A percentile compares a stretch with the other conserved stretches of the same genome.
phyloP scores from a whole-genome alignment of 371 early-diverging fungal species.

The Mortierella sp. region DNA sequence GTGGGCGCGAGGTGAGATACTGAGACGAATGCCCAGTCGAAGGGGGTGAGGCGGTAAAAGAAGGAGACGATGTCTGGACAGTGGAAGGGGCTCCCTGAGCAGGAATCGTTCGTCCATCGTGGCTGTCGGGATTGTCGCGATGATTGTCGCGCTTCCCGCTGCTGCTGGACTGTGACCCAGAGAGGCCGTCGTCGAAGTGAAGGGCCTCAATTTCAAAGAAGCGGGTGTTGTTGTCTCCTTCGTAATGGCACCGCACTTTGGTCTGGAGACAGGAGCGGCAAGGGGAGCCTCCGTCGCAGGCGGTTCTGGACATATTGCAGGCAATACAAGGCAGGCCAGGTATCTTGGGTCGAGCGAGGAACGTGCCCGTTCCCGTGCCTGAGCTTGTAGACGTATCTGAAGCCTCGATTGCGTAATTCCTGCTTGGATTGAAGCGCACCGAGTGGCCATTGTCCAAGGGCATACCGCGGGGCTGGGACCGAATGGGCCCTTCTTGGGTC shows the following conservation, averaged over 20 bases:
- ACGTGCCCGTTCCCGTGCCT: constrained; percentile 25
- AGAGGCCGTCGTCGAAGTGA: constrained; percentile 28
- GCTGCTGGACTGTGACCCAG: constrained; percentile 14
- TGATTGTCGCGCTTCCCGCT: constrained; percentile 8
- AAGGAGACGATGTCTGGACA: constrained; percentile 11
- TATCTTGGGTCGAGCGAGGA: constrained; percentile 34
- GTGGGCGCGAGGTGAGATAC: constrained; percentile 16
- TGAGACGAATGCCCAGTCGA: neutral
- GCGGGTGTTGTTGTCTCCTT: constrained; percentile 48
- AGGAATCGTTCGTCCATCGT: constrained; percentile 6
- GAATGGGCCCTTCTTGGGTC: constrained; percentile 36
- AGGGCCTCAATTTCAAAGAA: constrained; percentile 54
- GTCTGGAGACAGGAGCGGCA: constrained; percentile 30
- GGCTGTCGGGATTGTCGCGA: constrained; percentile 28
- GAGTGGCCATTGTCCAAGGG: constrained; percentile 39
- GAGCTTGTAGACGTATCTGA: constrained; percentile 10
- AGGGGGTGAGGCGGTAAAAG: constrained; percentile 1
- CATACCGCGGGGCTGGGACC: constrained; percentile 41
- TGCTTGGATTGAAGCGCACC: constrained; percentile 40
- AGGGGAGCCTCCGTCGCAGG: constrained; percentile 54
- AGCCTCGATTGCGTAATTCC: constrained; percentile 23
- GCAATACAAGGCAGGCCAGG: constrained; percentile 50
- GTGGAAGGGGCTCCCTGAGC: constrained; percentile 15
- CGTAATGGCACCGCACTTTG: constrained; percentile 44
- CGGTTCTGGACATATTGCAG: constrained; percentile 36